Percentiles rank a stretch among this genome's conserved stretches.
These are phyloP conservation scores for Volvox africanus DNA, from an alignment of 139 green algal genomes.

Conservation along the genomic window DNA sequence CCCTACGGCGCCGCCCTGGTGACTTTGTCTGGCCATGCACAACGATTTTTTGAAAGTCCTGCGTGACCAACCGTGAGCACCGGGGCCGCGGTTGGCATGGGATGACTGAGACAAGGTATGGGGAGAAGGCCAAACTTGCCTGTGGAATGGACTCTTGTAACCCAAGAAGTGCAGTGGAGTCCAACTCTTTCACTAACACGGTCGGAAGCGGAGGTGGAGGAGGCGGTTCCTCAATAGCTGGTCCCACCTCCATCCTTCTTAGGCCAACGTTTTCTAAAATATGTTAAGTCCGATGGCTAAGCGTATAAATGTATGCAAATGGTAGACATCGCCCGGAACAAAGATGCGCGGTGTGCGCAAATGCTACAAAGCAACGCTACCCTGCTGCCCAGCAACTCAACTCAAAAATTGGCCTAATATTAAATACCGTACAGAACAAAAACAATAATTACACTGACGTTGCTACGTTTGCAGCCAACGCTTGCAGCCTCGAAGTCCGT, in stretches of 20 bases:
- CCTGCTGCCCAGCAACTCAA: not conserved
- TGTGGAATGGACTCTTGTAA: slow-evolving; percentile 16
- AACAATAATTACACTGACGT: not conserved
- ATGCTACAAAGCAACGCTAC: not conserved
- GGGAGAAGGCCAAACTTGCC: not conserved
- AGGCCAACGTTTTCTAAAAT: not conserved
- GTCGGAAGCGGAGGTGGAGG: not conserved
- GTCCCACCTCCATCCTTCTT: slow-evolving; percentile 1
- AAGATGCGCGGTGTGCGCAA: not conserved
- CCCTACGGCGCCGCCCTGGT: not conserved
- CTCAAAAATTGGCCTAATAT: not conserved
- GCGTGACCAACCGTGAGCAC: not conserved
- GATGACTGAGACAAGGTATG: not conserved
- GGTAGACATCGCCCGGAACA: not conserved
- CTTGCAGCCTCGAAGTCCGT: not conserved
- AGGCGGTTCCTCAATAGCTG: slow-evolving; percentile 4
- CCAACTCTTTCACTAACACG: not conserved
- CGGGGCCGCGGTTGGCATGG: not conserved
- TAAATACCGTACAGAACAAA: not conserved
- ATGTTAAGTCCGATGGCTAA: not conserved
- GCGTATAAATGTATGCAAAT: not conserved
- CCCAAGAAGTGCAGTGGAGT: not conserved
- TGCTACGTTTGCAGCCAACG: not conserved
- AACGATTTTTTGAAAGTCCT: slow-evolving; percentile 44
- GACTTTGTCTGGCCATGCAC: slow-evolving; percentile 24